phyloP scores from a whole-genome alignment of 2,329 filamentous ascomycete genomes.

The Fusarium succisae region DNA sequence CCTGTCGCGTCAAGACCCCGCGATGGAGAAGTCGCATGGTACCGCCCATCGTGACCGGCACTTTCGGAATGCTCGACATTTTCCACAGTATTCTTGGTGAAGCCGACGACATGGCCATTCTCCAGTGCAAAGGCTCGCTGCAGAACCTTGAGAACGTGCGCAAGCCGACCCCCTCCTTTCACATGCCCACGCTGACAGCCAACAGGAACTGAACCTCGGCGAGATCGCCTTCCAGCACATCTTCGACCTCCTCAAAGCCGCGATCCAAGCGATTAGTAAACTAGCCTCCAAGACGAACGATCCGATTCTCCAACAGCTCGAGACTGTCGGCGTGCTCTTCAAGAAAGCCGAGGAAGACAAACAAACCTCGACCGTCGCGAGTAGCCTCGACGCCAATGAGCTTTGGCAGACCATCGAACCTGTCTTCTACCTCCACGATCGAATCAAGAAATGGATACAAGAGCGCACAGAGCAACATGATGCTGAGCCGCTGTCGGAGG shows the following conservation, averaged over 20 bases:
- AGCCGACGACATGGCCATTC: slow-evolving; percentile 56
- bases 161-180: neutral
- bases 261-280: slow-evolving; percentile 39
- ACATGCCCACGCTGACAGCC: slow-evolving; percentile 1
- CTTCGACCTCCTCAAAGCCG: slow-evolving; percentile 40
- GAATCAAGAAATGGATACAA: slow-evolving; percentile 64
- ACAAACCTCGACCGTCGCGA: slow-evolving; percentile 8
- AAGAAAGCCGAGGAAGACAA: slow-evolving; percentile 38
- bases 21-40: slow-evolving; percentile 59
- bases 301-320: slow-evolving; percentile 41
- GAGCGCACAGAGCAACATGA: slow-evolving; percentile 65
- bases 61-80: slow-evolving; percentile 67
- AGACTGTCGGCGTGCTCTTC: slow-evolving; percentile 40
- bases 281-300: slow-evolving; percentile 36
- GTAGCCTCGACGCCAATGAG: slow-evolving; percentile 49
- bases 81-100: slow-evolving; percentile 73
- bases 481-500: slow-evolving; percentile 19
- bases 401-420: slow-evolving; percentile 86
- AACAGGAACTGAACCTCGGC: slow-evolving; percentile 71
- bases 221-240: slow-evolving; percentile 47
- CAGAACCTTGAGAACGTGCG: slow-evolving; percentile 69
- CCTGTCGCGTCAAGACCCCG: slow-evolving; percentile 61
- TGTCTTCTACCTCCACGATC: slow-evolving; percentile 70
- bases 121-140: slow-evolving; percentile 66
- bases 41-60: slow-evolving; percentile 74